phyloP scores from a whole-genome alignment of 2,329 filamentous ascomycete species.

The Nemania serpens region DNA sequence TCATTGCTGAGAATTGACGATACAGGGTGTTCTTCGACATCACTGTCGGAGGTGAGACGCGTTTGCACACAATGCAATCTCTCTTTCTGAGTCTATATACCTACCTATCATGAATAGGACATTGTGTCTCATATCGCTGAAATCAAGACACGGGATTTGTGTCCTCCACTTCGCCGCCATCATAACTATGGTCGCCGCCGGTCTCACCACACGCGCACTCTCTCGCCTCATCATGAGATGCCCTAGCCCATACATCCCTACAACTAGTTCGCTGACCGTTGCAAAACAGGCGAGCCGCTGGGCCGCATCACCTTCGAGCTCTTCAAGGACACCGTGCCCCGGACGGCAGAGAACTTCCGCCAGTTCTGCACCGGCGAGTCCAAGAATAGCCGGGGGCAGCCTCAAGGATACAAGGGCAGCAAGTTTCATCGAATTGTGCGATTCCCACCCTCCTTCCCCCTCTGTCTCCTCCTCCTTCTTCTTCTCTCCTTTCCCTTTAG shows the following conservation, averaged over 20 bases:
- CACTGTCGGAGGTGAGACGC: constrained; percentile 71
- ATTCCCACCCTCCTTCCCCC: constrained; percentile 27
- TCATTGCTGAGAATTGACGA: background rate
- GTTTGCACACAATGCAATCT: too few species aligned
- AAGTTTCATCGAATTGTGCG: constrained; percentile 92
- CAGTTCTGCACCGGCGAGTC: constrained; percentile 95
- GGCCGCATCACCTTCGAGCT: constrained; percentile 90
- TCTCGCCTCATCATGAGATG: background rate
- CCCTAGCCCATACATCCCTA: background rate
- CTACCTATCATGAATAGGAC: too few species aligned
- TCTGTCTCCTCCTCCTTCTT: background rate
- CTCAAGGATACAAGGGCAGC: constrained; percentile 91
- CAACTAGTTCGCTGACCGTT: constrained; percentile 16
- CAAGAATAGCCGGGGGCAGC: constrained; percentile 74
- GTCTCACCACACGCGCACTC: too few species aligned
- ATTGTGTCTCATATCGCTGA: too few species aligned
- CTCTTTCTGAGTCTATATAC: too few species aligned
- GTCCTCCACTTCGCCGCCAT: too few species aligned
- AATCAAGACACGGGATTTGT: too few species aligned
- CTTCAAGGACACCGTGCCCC: constrained; percentile 81
- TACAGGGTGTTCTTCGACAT: constrained; percentile 74
- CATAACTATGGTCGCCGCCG: too few species aligned
- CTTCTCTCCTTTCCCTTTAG: background rate
- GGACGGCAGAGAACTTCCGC: constrained; percentile 94
- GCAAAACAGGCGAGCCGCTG: constrained; percentile 75